These are phyloP conservation scores for Xylaria sp. DNA, from an alignment of 2,329 filamentous ascomycete species.

Conservation along the genomic window DNA sequence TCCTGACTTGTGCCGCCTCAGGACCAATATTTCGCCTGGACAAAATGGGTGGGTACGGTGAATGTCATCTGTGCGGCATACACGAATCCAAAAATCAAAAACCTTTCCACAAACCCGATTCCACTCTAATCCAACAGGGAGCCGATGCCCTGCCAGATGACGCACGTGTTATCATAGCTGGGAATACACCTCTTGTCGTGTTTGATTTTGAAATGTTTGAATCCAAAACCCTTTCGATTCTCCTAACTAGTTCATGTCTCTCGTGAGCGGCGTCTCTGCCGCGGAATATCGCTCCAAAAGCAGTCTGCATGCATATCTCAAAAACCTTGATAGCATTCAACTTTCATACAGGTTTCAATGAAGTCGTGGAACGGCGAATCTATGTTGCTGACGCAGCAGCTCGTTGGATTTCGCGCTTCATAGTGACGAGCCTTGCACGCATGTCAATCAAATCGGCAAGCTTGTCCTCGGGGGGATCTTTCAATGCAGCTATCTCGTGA, in stretches of 20 bases:
- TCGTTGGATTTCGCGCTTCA: slow-evolving; percentile 69
- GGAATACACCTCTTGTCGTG: neutral
- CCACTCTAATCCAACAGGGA: neutral
- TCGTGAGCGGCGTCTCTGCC: slow-evolving; percentile 1
- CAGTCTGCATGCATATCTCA: neutral
- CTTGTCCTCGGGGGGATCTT: slow-evolving; percentile 62
- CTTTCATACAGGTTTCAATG: neutral
- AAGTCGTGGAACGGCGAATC: neutral
- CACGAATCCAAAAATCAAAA: slow-evolving; percentile 8
- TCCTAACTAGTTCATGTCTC: neutral
- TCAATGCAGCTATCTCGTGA: slow-evolving; percentile 61
- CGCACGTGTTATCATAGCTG: neutral
- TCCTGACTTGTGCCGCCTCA: neutral
- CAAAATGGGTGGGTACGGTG: neutral
- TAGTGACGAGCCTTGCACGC: slow-evolving; percentile 62
- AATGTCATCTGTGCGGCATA: neutral
- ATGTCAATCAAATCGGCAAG: slow-evolving; percentile 63
- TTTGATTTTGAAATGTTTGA: neutral
- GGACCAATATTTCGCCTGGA: neutral
- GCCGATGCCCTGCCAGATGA: neutral
- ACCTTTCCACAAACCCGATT: neutral
- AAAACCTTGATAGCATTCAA: neutral
- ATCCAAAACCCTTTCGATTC: neutral
- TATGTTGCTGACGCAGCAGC: slow-evolving; percentile 51
- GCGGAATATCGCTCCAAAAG: neutral